Conservation (phyloP, 148 eudicot species). For the Chenopodium berlandieri region DNA sequence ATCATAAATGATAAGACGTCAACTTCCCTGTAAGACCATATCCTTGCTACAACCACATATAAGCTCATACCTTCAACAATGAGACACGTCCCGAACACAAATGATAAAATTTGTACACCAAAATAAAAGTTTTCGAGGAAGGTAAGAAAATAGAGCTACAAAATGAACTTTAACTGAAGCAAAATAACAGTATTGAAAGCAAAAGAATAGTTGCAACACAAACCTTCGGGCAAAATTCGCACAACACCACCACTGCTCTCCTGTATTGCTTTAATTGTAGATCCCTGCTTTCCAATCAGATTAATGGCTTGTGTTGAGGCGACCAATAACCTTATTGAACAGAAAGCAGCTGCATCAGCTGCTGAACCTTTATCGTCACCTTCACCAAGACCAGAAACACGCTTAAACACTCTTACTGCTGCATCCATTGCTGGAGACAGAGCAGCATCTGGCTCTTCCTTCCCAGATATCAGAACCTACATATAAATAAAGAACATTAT, state of each 20-base stretch:
- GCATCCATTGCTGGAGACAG: conserved; percentile 54
- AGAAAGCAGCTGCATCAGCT: conserved; percentile 38
- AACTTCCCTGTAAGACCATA: neutral
- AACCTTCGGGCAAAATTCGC: conserved; percentile 71
- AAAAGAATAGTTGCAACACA: conserved; percentile 8
- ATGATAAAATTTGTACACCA: neutral
- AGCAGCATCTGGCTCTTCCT: conserved; percentile 44
- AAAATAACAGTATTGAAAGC: neutral
- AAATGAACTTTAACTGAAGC: neutral
- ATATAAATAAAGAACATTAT: conserved; percentile 12
- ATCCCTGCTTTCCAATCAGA: conserved; percentile 48
- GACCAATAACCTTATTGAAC: conserved; percentile 39
- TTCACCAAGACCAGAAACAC: conserved; percentile 36
- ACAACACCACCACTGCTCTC: conserved; percentile 73
- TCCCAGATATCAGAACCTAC: conserved; percentile 49
- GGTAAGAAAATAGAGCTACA: neutral
- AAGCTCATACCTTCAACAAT: neutral
- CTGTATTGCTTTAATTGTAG: conserved; percentile 50
- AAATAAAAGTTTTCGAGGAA: neutral
- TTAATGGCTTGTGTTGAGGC: conserved; percentile 41
- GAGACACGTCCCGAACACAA: neutral
- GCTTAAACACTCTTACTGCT: conserved; percentile 42
- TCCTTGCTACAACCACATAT: neutral
- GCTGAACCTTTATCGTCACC: conserved; percentile 25
- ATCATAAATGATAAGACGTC: neutral